Percentiles rank a stretch among this genome's conserved stretches.
Conservation (phyloP, 2,329 filamentous ascomycete species). For the Colletotrichum plurivorum region DNA sequence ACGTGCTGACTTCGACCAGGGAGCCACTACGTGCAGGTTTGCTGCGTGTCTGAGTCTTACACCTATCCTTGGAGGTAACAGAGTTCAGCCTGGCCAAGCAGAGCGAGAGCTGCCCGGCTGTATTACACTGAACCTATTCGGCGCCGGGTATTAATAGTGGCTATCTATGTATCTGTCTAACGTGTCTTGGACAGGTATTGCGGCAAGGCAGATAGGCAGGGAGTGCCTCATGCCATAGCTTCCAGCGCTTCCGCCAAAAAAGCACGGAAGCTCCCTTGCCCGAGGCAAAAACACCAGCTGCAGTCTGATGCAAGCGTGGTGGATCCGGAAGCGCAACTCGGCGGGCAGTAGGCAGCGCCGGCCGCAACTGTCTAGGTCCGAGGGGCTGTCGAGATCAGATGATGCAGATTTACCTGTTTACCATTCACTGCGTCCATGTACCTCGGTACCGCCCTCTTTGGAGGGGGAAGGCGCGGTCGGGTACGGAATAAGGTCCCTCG, state of each 20-base stretch:
- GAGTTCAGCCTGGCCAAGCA: too few relatives aligned
- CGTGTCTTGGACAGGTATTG: too few relatives aligned
- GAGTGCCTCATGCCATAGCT: neutral
- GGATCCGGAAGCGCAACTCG: conserved; percentile 4
- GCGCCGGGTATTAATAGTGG: too few relatives aligned
- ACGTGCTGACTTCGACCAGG: too few relatives aligned
- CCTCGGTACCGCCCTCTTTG: conserved; percentile 13
- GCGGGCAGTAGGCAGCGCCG: neutral
- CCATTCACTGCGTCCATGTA: conserved; percentile 10
- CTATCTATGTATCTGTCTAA: too few relatives aligned
- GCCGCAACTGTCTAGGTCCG: conserved; percentile 12
- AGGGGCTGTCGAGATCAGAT: conserved; percentile 26
- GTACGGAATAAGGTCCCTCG: neutral
- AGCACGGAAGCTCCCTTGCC: neutral
- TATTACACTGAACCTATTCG: too few relatives aligned
- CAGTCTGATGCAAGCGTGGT: neutral
- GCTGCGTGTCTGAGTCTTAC: too few relatives aligned
- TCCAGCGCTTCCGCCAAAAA: too few relatives aligned
- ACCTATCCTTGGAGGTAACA: too few relatives aligned
- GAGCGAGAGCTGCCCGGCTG: too few relatives aligned
- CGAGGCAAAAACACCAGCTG: neutral
- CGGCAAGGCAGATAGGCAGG: too few relatives aligned
- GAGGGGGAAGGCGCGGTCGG: conserved; percentile 2
- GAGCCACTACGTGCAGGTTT: too few relatives aligned
- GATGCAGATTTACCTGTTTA: conserved; percentile 32